Evolutionary conservation across 2,329 filamentous ascomycete genomes (phyloP).

Genomic region (Penicillium sp.): DNA sequence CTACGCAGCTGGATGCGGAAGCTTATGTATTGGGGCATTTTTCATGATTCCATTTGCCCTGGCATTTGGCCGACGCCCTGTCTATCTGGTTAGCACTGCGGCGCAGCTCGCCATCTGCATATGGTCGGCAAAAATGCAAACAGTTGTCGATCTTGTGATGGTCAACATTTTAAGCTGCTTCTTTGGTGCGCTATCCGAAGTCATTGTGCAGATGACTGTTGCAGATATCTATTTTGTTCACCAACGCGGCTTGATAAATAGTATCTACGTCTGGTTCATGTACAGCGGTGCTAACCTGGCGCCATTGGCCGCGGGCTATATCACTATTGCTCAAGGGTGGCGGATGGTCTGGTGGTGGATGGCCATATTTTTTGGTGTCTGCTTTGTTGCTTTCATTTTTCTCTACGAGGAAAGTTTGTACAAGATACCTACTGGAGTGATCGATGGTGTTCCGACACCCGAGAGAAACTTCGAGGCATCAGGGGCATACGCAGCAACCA

Average conservation of each 20-base stretch:
- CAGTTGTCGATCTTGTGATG: conserved; percentile 44
- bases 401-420: conserved; percentile 46
- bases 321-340: conserved; percentile 48
- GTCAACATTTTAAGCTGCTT: conserved; percentile 46
- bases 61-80: conserved; percentile 49
- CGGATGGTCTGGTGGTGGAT: conserved; percentile 53
- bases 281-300: conserved; percentile 36
- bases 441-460: background rate
- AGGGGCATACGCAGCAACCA: background rate
- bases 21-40: conserved; percentile 43
- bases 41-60: conserved; percentile 49
- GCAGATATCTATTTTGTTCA: conserved; percentile 53
- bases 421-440: background rate
- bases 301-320: conserved; percentile 32
- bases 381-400: conserved; percentile 44
- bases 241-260: conserved; percentile 49
- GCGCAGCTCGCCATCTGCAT: conserved; percentile 20
- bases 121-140: conserved; percentile 48
- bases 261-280: conserved; percentile 41
- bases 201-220: conserved; percentile 50
- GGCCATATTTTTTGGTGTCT: conserved; percentile 40
- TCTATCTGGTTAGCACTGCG: conserved; percentile 28
- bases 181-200: conserved; percentile 46
- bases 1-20: conserved; percentile 46
- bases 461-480: background rate